A percentile compares a stretch with the other conserved stretches of the same genome.
Evolutionary conservation across 1,139 yeast genomes (phyloP).

Genomic region (Hansenula anomala): DNA sequence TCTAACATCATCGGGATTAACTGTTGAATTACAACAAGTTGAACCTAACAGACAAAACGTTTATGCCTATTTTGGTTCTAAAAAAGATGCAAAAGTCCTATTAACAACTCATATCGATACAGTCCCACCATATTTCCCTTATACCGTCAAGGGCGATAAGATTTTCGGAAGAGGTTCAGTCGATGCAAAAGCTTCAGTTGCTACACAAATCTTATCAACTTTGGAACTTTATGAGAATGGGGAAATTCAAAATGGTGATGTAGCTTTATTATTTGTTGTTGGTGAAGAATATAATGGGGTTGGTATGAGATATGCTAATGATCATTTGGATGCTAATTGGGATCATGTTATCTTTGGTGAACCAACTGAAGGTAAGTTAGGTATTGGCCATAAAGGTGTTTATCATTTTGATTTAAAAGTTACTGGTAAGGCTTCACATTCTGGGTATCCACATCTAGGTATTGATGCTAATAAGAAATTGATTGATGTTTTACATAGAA

Average conservation of each 20-base stretch:
- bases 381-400: constrained; percentile 67
- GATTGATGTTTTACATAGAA: constrained; percentile 43
- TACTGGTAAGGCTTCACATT: constrained; percentile 58
- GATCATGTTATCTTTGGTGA: constrained; percentile 66
- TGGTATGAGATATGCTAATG: constrained; percentile 50
- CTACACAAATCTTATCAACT: constrained; percentile 53
- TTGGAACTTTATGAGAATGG: constrained; percentile 37
- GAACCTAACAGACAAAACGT: constrained; percentile 40
- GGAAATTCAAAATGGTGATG: constrained; percentile 45
- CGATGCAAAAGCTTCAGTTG: constrained; percentile 69
- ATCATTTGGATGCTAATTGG: constrained; percentile 44
- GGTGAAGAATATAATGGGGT: constrained; percentile 64
- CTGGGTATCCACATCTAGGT: constrained; percentile 70
- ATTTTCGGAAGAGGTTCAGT: constrained; percentile 64
- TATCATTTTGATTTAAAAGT: constrained; percentile 38
- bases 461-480: constrained; percentile 56
- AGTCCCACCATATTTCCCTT: constrained; percentile 63
- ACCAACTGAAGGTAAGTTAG: constrained; percentile 66
- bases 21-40: constrained; percentile 43
- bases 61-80: constrained; percentile 44
- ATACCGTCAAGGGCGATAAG: constrained; percentile 40
- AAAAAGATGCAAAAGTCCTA: constrained; percentile 43
- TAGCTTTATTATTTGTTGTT: constrained; percentile 56
- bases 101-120: constrained; percentile 69
- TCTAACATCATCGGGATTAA: constrained; percentile 39